These are phyloP conservation scores for Podosphaera aphanis DNA, from an alignment of 2,329 filamentous ascomycete species.

Conservation along the genomic window DNA sequence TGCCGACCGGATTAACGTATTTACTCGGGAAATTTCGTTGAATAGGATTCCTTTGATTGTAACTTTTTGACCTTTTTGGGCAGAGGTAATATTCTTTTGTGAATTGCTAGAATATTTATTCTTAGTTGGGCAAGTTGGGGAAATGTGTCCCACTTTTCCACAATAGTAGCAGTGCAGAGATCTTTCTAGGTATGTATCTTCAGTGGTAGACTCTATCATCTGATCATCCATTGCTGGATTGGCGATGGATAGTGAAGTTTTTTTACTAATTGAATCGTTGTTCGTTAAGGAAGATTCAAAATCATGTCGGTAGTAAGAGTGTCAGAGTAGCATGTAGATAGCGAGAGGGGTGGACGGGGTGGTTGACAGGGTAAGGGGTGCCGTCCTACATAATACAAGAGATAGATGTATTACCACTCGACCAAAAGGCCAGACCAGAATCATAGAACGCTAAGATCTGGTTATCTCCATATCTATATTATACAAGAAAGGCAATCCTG, in stretches of 20 bases:
- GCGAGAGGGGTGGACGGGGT: too few species aligned
- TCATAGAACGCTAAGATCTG: too few species aligned
- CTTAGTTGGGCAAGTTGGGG: not conserved
- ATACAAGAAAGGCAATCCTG: too few species aligned
- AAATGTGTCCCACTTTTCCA: not conserved
- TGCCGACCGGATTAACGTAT: not conserved
- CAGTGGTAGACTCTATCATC: not conserved
- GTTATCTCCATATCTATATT: too few species aligned
- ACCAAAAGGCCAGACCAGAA: too few species aligned
- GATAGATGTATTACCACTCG: too few species aligned
- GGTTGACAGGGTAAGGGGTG: too few species aligned
- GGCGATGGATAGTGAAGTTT: not conserved
- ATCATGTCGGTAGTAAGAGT: not conserved
- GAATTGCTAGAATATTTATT: not conserved
- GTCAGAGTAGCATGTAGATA: too few species aligned
- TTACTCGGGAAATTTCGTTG: not conserved
- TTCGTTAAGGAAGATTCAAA: not conserved
- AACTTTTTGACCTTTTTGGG: not conserved
- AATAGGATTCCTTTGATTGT: not conserved
- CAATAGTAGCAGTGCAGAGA: not conserved
- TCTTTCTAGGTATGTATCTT: not conserved
- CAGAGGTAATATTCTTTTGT: not conserved
- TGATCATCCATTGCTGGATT: not conserved
- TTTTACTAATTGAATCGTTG: not conserved
- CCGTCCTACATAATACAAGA: too few species aligned